A percentile compares a stretch with the other conserved stretches of the same genome.
Conservation (phyloP, 495 filamentous ascomycete species). For the Penicillium crystallinum region DNA sequence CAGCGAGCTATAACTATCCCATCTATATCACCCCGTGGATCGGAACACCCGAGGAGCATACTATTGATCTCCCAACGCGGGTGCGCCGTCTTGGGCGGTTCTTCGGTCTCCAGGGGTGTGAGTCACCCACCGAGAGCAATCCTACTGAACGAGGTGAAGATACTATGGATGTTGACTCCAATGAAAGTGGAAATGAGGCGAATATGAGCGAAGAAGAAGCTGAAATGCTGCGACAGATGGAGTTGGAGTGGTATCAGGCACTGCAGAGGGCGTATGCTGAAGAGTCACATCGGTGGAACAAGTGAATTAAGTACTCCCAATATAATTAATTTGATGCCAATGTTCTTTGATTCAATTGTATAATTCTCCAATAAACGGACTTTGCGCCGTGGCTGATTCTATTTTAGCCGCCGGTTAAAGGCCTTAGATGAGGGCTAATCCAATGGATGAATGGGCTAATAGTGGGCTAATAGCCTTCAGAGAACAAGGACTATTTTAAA, state of each 20-base stretch:
- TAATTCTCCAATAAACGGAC: neutral
- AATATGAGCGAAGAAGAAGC: neutral
- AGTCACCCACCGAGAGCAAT: conserved; percentile 36
- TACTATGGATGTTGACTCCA: neutral
- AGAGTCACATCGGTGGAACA: conserved; percentile 1
- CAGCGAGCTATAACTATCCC: conserved; percentile 58
- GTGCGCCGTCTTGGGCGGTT: conserved; percentile 58
- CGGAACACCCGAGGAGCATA: conserved; percentile 15
- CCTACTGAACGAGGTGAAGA: neutral
- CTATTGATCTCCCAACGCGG: conserved; percentile 51
- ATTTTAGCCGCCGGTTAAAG: conserved; percentile 7
- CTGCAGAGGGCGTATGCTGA: conserved; percentile 26
- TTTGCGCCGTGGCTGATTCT: neutral
- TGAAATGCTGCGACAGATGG: conserved; percentile 18
- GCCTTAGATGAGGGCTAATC: neutral
- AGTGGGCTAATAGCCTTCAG: too few relatives aligned
- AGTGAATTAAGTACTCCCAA: neutral
- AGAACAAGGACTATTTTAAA: too few relatives aligned
- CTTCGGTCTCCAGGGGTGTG: conserved; percentile 61
- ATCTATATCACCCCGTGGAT: conserved; percentile 42
- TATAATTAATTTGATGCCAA: neutral
- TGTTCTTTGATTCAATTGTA: neutral
- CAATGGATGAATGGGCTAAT: neutral
- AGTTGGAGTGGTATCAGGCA: conserved; percentile 24
- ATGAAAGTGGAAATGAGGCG: neutral